phyloP scores from a whole-genome alignment of 2,329 filamentous ascomycete genomes.

The Thielaviopsis populi region DNA sequence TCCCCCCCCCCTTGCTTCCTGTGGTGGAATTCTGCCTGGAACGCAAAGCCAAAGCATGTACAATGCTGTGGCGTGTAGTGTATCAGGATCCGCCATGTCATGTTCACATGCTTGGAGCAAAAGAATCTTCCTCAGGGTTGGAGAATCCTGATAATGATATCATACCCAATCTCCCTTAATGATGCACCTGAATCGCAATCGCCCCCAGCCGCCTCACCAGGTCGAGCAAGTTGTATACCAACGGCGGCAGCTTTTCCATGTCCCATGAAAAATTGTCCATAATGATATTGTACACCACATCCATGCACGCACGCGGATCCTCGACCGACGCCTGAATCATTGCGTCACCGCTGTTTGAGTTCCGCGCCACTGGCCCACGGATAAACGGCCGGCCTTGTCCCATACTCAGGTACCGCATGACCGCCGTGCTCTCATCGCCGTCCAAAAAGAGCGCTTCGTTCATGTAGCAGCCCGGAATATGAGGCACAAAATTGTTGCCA shows the following conservation, averaged over 20 bases:
- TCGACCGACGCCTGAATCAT: conserved; percentile 31
- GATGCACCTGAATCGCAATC: conserved; percentile 28
- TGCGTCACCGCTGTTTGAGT: neutral
- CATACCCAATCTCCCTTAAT: neutral
- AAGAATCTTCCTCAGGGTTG: neutral
- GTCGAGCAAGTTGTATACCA: conserved; percentile 53
- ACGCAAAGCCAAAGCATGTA: neutral
- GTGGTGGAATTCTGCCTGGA: neutral
- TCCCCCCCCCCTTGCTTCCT: neutral
- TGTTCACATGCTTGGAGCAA: neutral
- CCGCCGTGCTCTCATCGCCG: conserved; percentile 34
- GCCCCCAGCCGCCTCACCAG: conserved; percentile 44
- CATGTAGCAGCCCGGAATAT: conserved; percentile 22
- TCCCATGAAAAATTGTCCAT: conserved; percentile 34
- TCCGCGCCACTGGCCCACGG: conserved; percentile 21
- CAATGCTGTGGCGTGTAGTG: too few species aligned
- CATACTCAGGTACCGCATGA: conserved; percentile 42
- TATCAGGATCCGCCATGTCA: neutral
- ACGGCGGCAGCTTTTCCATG: conserved; percentile 35
- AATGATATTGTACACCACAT: conserved; percentile 41
- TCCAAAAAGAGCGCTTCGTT: conserved; percentile 39
- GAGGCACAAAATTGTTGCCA: conserved; percentile 18
- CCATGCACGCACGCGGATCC: conserved; percentile 44
- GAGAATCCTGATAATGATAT: neutral
- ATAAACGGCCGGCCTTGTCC: conserved; percentile 40